Evolutionary conservation across 176 grass and related monocot genomes (phyloP).

Genomic region (Lolium perenne): DNA sequence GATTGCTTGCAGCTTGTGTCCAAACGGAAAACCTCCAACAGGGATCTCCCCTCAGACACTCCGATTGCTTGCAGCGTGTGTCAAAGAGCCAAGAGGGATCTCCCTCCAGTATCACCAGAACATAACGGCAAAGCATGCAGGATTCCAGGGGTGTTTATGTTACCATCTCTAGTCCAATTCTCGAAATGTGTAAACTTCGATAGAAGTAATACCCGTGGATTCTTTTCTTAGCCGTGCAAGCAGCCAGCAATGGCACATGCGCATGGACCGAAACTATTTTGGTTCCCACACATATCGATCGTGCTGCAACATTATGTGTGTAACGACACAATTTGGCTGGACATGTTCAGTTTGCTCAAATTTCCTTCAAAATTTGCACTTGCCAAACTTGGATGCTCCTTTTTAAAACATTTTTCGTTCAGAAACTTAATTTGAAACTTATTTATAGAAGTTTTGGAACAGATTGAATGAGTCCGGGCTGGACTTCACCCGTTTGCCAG

Average conservation of each 20-base stretch:
- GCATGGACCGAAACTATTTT: no score
- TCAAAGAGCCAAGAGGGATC: slow-evolving; percentile 37
- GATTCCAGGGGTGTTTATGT: not conserved
- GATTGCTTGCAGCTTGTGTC: slow-evolving; percentile 34
- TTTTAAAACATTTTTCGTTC: not conserved
- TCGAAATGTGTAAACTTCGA: not conserved
- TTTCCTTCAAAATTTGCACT: not conserved
- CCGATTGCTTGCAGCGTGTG: slow-evolving; percentile 23
- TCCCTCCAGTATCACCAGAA: not conserved
- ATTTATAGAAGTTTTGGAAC: not conserved
- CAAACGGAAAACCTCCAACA: slow-evolving; percentile 6
- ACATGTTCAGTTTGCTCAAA: not conserved
- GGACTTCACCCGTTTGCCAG: slow-evolving; percentile 10
- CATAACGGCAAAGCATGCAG: not conserved
- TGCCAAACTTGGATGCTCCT: not conserved
- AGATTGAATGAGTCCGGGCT: slow-evolving; percentile 7
- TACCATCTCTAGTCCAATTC: not conserved
- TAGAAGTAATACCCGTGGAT: not conserved
- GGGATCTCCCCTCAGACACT: not conserved
- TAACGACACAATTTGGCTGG: not conserved
- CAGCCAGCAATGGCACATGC: not conserved
- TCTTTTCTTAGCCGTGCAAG: not conserved
- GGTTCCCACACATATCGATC: not conserved
- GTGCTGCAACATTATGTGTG: not conserved
- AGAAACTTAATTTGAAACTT: not conserved